Percentiles rank a stretch among this genome's conserved stretches.
Conservation (phyloP, 2,329 filamentous ascomycete genomes). For the Monosporascus sp. region DNA sequence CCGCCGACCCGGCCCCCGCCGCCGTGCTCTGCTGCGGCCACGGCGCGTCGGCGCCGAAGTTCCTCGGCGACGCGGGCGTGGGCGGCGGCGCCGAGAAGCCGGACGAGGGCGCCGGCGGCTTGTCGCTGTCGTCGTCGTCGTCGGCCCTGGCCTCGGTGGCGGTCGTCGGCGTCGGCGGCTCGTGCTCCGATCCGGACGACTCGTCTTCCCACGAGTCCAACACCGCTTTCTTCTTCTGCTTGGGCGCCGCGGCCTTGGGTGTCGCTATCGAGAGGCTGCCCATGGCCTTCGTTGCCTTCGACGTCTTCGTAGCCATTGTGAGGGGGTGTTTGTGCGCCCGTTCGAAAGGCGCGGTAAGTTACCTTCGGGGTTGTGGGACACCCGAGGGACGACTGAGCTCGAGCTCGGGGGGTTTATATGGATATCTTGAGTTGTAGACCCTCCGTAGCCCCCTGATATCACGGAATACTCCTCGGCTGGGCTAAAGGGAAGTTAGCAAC, state of each 20-base stretch:
- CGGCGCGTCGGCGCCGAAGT: slow-evolving; percentile 19
- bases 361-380: neutral
- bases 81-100: slow-evolving; percentile 55
- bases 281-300: slow-evolving; percentile 18
- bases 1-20: neutral
- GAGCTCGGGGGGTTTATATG: neutral
- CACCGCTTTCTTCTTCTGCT: slow-evolving; percentile 38
- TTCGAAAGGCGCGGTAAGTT: neutral
- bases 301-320: slow-evolving; percentile 17
- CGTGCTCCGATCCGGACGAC: slow-evolving; percentile 37
- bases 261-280: slow-evolving; percentile 27
- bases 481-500: neutral
- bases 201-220: slow-evolving; percentile 79
- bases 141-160: slow-evolving; percentile 12
- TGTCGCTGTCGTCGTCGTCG: slow-evolving; percentile 13
- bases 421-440: neutral
- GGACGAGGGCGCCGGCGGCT: slow-evolving; percentile 17
- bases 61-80: slow-evolving; percentile 57
- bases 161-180: slow-evolving; percentile 23
- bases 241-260: slow-evolving; percentile 14
- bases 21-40: slow-evolving; percentile 14
- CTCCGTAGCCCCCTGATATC: neutral
- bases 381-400: too few species aligned
- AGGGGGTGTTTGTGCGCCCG: neutral
- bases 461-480: neutral